Conservation (phyloP, 1,284 basidiomycete genomes). For the Exobasidium rhododendri region DNA sequence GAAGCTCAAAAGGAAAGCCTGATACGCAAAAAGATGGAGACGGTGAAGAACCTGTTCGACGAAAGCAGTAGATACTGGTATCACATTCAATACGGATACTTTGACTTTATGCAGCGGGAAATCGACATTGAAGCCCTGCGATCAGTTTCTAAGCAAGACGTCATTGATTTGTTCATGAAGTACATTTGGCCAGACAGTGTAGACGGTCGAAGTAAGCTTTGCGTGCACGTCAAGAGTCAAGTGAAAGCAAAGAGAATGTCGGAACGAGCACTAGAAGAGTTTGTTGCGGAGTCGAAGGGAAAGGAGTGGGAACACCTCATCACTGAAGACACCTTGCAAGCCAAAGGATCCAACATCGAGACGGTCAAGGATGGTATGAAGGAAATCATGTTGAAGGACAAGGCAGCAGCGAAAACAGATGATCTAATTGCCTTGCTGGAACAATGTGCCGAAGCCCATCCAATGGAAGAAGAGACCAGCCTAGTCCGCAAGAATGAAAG, state of each 20-base stretch:
- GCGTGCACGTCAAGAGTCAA: conserved; percentile 56
- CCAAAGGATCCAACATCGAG: conserved; percentile 59
- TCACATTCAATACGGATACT: conserved; percentile 64
- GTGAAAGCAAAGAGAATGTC: conserved; percentile 65
- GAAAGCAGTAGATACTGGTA: conserved; percentile 58
- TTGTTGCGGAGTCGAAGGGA: conserved; percentile 48
- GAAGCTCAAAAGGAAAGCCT: conserved; percentile 41
- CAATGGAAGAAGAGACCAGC: conserved; percentile 57
- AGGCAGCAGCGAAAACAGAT: conserved; percentile 57
- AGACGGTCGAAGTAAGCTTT: conserved; percentile 33
- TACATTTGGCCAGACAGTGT: conserved; percentile 62
- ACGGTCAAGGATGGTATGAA: conserved; percentile 5
- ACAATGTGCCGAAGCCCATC: conserved; percentile 60
- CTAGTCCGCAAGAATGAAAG: conserved; percentile 44
- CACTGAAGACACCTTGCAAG: conserved; percentile 57
- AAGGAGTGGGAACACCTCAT: neutral
- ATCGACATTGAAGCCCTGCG: conserved; percentile 68
- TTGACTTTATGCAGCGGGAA: conserved; percentile 60
- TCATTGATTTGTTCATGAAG: conserved; percentile 70
- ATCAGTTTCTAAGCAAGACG: conserved; percentile 70
- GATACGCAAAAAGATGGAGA: conserved; percentile 50
- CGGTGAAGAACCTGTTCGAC: conserved; percentile 49
- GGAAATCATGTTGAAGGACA: neutral
- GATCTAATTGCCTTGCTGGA: conserved; percentile 52
- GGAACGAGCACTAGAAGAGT: conserved; percentile 65